Conservation (phyloP, 1,284 basidiomycete genomes). For the Heterobasidion annosum region DNA sequence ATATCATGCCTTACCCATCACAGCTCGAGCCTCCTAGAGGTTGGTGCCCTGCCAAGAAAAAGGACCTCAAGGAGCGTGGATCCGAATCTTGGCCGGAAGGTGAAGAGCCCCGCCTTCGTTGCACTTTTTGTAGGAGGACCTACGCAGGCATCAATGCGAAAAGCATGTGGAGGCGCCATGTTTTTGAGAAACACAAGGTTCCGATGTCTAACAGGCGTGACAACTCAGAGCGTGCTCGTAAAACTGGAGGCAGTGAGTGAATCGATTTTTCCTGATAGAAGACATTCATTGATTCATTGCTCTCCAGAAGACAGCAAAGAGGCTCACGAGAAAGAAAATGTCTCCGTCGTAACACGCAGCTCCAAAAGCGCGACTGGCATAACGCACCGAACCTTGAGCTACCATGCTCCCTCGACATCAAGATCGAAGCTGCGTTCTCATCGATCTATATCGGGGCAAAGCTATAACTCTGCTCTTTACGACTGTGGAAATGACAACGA, state of each 20-base stretch:
- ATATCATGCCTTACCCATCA: conserved; percentile 58
- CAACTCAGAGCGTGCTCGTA: conserved; percentile 41
- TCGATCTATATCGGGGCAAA: conserved; percentile 9
- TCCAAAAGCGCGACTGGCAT: neutral
- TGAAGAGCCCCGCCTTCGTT: conserved; percentile 65
- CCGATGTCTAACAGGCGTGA: conserved; percentile 77
- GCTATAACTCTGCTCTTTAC: conserved; percentile 5
- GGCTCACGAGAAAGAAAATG: conserved; percentile 12
- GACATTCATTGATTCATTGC: neutral
- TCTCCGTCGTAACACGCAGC: conserved; percentile 4
- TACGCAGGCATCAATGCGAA: conserved; percentile 80
- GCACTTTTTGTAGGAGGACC: conserved; percentile 71
- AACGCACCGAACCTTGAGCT: neutral
- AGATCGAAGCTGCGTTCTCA: conserved; percentile 10
- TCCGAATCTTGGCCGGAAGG: conserved; percentile 65
- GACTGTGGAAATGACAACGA: conserved; percentile 10
- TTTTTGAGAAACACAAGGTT: conserved; percentile 80
- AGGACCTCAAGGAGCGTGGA: conserved; percentile 56
- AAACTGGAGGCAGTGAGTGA: conserved; percentile 53
- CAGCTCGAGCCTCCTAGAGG: conserved; percentile 71
- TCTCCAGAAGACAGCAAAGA: conserved; percentile 4
- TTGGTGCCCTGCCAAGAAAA: conserved; percentile 74
- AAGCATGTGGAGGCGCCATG: conserved; percentile 80
- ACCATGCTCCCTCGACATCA: neutral
- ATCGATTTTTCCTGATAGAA: neutral